Evolutionary conservation across 306 rosid genomes (phyloP).

Genomic region (Arachis hypogaea): DNA sequence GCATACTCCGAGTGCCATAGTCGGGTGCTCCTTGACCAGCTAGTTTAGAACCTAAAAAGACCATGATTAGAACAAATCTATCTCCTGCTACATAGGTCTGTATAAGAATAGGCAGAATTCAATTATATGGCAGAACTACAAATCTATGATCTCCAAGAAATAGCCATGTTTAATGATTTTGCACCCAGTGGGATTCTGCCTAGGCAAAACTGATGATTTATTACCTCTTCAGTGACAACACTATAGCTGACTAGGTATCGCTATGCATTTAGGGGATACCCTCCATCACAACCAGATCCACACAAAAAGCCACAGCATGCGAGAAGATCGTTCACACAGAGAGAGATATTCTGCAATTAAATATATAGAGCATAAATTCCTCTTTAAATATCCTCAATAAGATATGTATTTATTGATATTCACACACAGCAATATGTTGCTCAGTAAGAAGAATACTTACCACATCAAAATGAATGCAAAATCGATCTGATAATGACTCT

Average conservation of each 20-base stretch:
- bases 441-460: too few relatives aligned
- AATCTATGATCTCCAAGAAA: background rate
- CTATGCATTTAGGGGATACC: conserved; percentile 82
- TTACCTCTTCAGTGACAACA: conserved; percentile 96
- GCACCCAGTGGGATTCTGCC: background rate
- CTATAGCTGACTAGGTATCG: conserved; percentile 73
- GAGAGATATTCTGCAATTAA: conserved; percentile 74
- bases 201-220: conserved; percentile 5
- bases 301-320: conserved; percentile 96
- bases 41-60: too few relatives aligned
- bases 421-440: background rate
- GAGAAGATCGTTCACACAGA: conserved; percentile 85
- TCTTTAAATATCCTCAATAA: conserved; percentile 14
- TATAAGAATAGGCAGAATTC: too few relatives aligned
- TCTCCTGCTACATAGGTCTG: too few relatives aligned
- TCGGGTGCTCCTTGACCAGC: too few relatives aligned
- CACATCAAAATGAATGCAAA: too few relatives aligned
- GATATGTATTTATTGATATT: background rate
- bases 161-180: conserved; percentile 16
- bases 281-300: conserved; percentile 92
- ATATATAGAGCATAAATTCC: conserved; percentile 30
- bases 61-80: too few relatives aligned
- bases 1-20: too few relatives aligned
- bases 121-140: background rate
- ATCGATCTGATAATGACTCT: too few relatives aligned